Evolutionary conservation across 805 yeast genomes (phyloP), one percentile per base, ranked within the genome.

Genomic region (Metschnikowia chrysomelidarum): DNA sequence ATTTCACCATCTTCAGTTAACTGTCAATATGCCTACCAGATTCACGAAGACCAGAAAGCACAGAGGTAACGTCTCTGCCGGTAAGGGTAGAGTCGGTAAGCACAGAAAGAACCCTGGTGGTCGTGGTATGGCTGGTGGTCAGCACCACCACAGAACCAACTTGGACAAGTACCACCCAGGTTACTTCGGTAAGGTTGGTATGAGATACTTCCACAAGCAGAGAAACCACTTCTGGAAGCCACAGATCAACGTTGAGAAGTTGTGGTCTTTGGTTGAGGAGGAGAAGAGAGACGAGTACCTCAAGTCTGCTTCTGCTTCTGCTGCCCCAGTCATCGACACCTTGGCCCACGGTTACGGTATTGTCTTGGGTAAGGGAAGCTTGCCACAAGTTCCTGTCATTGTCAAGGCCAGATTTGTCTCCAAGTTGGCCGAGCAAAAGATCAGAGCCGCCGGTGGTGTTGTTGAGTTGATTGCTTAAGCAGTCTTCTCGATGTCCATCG

Each of bases 71-170:
- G 98, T 93, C 75, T 87, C 97, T 71, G 98, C 98, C 94, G 98
- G 98, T 87, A 82, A 91, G 75, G 98, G 98, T 86, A 94, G 99
- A 82, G 77, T 93, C 75, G 99, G 99, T 77, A 93, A 93, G 85
- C 98, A 93, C 94, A 89, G 98, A 88, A 93, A 93, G 95, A 93
- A 86, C 66, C 97, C 98, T 57, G 98, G 98, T 93, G 98, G 98
- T 79, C 89, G 98, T 78, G 99, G 99, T 93, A 91, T 77, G 89
- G 99, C 99, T 71, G 99, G 99, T 91, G 99, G 99, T 87, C 91
- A 80, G 78, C 98, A 91, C 76, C 99, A 93, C 78, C 98, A 93
- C 96, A 87, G 99, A 82, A 89, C 93, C 73, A 93, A 93, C 82
- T 75, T 93, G 79, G 99, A 93, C 75, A 93, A 91, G 77, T 93